Base-by-base conservation (phyloP, 2,329 filamentous ascomycete genomes). In the Cordyceps cateniannulata region DNA sequence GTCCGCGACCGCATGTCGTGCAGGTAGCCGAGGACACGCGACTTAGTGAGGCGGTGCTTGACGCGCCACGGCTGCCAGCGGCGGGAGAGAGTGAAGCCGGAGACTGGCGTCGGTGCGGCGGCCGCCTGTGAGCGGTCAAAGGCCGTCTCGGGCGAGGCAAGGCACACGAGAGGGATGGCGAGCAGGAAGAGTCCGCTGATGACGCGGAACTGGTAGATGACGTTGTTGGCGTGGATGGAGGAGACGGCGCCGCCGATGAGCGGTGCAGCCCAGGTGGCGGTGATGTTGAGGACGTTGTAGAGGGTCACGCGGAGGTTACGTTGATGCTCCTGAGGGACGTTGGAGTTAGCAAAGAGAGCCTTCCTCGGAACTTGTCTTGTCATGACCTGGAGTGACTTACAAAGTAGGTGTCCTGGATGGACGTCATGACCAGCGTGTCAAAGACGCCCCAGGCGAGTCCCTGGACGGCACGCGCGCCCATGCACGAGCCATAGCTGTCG, bases 381-480 rank as follows among this genome's bases (percentile, higher is more conserved):
- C n/a, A n/a, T n/a, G n/a, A n/a, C n/a, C n/a, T 10, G 29, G 29
- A 10, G 6, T 6, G 29, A 7, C 29, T 70, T 68, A 84, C 82
- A 66, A 82, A 85, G 67, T 78, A 85, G 1, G 80, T 80, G 64
- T 86, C 83, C 51, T 82, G 77, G 53, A 86, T 80, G 2, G 79
- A 81, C 1, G 75, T 76, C 35, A 80, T 70, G 32, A 83, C 73
- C 44, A 85, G 69, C 5, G 76, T 78, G 64, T 86, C 83, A 62
- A 85, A 83, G 12, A 79, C 77, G 6, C 83, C 83, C 80, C 83
- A 84, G n/a, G 79, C 83, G 0, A 85, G 60, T 1, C 82, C 82
- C 66, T 85, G 81, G 38, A 85, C 74, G 20, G 83, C 66, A 10
- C 83, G 76, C 2, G 81, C 79, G 0, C 75, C 76, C 76, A 85